These are phyloP conservation scores for Penicillium brasilianum DNA, from an alignment of 2,329 filamentous ascomycete species.

Conservation along the genomic window DNA sequence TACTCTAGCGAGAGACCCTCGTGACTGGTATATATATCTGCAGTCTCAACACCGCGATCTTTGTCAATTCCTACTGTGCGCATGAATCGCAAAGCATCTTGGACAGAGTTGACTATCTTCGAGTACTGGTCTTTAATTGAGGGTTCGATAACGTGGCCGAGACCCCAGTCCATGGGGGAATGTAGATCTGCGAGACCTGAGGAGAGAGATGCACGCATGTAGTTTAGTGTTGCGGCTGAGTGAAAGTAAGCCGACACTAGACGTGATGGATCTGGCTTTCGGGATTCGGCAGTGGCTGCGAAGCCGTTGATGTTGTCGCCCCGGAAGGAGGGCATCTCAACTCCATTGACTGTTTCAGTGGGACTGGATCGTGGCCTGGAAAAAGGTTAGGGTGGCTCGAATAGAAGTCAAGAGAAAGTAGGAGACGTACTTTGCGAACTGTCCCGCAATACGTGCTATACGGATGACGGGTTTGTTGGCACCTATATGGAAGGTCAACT, in stretches of 20 bases:
- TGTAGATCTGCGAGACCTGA: constrained; percentile 94
- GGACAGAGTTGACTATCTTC: constrained; percentile 81
- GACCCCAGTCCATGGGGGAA: constrained; percentile 89
- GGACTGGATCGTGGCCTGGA: constrained; percentile 77
- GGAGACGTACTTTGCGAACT: constrained; percentile 77
- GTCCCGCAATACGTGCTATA: constrained; percentile 94
- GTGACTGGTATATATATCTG: constrained; percentile 94
- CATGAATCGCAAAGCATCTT: constrained; percentile 92
- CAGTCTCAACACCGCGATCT: constrained; percentile 81
- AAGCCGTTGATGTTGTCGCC: constrained; percentile 96
- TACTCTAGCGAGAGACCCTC: constrained; percentile 94
- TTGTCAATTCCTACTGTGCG: constrained; percentile 89
- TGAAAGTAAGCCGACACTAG: constrained; percentile 94
- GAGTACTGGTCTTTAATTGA: constrained; percentile 85
- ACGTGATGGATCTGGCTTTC: constrained; percentile 79
- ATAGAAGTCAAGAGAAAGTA: background rate
- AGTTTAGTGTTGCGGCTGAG: constrained; percentile 93
- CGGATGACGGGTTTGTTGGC: constrained; percentile 81
- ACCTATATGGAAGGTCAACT: constrained; percentile 37
- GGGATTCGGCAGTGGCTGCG: constrained; percentile 65
- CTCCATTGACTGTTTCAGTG: constrained; percentile 79
- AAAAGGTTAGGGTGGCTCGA: background rate
- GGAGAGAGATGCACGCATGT: constrained; percentile 79
- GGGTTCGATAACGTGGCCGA: constrained; percentile 87
- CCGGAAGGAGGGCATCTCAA: constrained; percentile 84